phyloP scores from a whole-genome alignment of 2,329 filamentous ascomycete species.

The Leptographium procerum region DNA sequence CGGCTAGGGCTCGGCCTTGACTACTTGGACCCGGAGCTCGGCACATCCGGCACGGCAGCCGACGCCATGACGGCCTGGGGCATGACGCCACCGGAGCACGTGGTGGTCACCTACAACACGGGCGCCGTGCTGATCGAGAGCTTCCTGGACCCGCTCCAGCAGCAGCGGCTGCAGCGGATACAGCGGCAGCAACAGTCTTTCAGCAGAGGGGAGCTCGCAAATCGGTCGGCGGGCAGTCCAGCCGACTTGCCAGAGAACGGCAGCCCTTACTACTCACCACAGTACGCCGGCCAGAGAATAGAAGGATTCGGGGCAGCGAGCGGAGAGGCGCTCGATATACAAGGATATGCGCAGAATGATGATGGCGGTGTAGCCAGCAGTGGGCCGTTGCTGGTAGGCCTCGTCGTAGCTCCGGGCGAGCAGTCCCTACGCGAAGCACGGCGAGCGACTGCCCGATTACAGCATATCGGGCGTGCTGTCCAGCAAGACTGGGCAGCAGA shows the following conservation, averaged over 20 bases:
- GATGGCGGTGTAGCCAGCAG: conserved; percentile 15
- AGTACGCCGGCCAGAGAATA: background rate
- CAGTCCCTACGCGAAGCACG: conserved; percentile 39
- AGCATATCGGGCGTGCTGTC: conserved; percentile 42
- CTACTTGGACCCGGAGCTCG: conserved; percentile 5
- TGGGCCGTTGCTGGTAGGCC: conserved; percentile 41
- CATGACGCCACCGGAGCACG: conserved; percentile 37
- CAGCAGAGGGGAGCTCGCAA: background rate
- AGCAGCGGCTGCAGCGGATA: background rate
- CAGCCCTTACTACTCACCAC: background rate
- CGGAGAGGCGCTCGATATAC: background rate
- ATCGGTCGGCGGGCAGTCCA: background rate
- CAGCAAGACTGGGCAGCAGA: conserved; percentile 40
- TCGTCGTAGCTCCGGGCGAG: conserved; percentile 39
- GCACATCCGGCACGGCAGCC: background rate
- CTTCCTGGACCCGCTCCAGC: conserved; percentile 28
- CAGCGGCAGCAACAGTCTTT: background rate
- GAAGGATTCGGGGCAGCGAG: background rate
- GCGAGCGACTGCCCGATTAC: conserved; percentile 39
- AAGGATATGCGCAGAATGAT: background rate
- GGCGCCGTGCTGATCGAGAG: conserved; percentile 25
- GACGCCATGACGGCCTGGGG: conserved; percentile 21
- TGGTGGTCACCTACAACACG: conserved; percentile 45
- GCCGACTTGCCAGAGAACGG: background rate
- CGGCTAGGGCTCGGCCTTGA: conserved; percentile 43